Evolutionary conservation across 2,329 filamentous ascomycete genomes (phyloP), one percentile per base, ranked within the genome.

Genomic region (Knufia fluminis): DNA sequence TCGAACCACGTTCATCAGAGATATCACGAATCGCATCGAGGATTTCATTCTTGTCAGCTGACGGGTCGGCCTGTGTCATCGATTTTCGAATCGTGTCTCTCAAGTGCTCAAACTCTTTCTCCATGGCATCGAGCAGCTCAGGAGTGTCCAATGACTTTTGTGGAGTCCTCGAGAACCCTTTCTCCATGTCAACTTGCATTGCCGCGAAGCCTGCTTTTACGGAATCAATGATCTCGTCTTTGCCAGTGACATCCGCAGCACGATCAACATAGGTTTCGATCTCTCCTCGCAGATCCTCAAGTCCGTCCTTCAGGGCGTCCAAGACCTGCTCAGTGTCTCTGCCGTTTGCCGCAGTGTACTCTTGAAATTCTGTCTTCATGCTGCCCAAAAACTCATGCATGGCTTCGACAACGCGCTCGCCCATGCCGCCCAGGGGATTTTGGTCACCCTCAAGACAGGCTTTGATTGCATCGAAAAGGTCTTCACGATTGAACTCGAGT

Each of bases 311-410:
- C 38, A 94, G 83, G 1, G 88, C 86, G 64, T 92, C 86, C 3
- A 96, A 73, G 10, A 94, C 82, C 64, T 95, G 87, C 64, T 95
- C 89, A 0, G 88, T 91, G 62, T 92, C 87, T 51, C 82, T 78
- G 35, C 85, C 86, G 58, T 82, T 86, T 54, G 85, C 83, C 2
- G 85, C 80, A 17, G 87, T 83, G 57, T 88, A 91, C 59, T 91
- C 79, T 64, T 90, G 89, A 64, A 84, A 79, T 57, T 83, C 79
- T 3, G 70, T 69, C 50, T 78, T 79, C 71, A 83, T 80, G 35
- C 74, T 74, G 32, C 80, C 72, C 20, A 83, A 67, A 31, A 83
- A 67, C 24, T 75, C 71, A 48, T 80, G 75, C 42, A 83, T 71
- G 38, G 77, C 76, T 44, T 75, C 67, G 47, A 82, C 64, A n/a